Percentiles rank a stretch among this genome's conserved stretches.
Conservation (phyloP, 2,329 filamentous ascomycete genomes). For the Cercospora zeina region DNA sequence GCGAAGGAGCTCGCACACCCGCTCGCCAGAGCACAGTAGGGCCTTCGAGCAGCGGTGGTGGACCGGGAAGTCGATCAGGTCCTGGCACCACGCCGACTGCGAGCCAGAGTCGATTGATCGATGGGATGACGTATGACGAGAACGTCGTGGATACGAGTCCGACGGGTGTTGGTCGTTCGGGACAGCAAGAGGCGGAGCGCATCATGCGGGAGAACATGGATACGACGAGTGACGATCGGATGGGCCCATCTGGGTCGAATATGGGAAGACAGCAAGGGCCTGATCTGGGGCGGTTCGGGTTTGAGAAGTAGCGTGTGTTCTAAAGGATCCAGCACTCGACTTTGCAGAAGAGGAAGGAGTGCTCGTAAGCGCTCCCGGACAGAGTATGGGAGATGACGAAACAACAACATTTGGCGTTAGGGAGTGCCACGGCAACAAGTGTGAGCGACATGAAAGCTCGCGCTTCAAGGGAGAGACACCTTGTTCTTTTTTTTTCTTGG, state of each 20-base stretch:
- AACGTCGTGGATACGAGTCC: conserved; percentile 44
- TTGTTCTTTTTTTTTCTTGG: not conserved
- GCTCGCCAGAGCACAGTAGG: conserved; percentile 64
- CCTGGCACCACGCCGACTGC: conserved; percentile 39
- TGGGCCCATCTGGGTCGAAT: conserved; percentile 22
- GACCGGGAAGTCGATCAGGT: conserved; percentile 53
- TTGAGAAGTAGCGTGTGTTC: conserved; percentile 49
- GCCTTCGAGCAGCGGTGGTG: not conserved
- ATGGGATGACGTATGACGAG: conserved; percentile 50
- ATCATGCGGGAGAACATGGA: conserved; percentile 63
- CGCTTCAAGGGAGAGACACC: not conserved
- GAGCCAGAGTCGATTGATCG: conserved; percentile 47
- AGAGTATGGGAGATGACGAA: not conserved
- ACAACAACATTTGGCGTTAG: not conserved
- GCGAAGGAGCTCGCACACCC: conserved; percentile 73
- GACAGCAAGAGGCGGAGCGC: conserved; percentile 59
- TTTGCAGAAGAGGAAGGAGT: not conserved
- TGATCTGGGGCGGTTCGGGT: conserved; percentile 61
- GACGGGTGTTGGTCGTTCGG: conserved; percentile 32
- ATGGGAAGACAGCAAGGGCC: conserved; percentile 42
- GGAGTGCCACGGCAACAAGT: not conserved
- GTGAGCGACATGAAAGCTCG: not conserved
- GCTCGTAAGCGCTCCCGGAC: not conserved
- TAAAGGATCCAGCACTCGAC: not conserved
- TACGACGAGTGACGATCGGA: conserved; percentile 40